Conservation (phyloP, 2,329 filamentous ascomycete species). For the Seiridium cupressi region DNA sequence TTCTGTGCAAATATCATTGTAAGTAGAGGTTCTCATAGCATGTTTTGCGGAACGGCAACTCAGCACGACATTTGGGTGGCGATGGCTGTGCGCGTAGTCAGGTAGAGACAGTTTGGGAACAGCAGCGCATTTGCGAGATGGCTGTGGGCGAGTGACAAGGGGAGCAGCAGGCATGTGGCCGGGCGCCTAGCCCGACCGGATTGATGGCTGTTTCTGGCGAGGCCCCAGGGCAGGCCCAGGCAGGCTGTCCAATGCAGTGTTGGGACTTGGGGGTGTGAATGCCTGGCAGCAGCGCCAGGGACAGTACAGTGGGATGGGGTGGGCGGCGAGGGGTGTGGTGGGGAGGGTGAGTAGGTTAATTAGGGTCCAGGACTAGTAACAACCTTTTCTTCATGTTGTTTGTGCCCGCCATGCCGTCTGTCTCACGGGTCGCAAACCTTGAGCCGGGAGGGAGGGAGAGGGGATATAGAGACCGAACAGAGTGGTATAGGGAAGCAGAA, state of each 20-base stretch:
- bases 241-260: conserved; percentile 2
- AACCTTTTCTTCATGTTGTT: conserved; percentile 8
- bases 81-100: conserved; percentile 6
- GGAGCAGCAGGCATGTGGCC: conserved; percentile 10
- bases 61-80: background rate
- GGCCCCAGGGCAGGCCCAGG: conserved; percentile 17
- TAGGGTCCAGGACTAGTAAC: conserved; percentile 5
- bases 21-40: conserved; percentile 20
- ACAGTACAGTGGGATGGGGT: conserved; percentile 10
- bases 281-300: background rate
- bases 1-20: conserved; percentile 38
- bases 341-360: conserved; percentile 3
- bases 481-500: background rate
- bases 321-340: conserved; percentile 9
- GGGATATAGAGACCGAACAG: background rate
- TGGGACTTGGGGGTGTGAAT: background rate
- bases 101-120: background rate
- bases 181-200: conserved; percentile 2
- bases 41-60: background rate
- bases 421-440: conserved; percentile 6
- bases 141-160: conserved; percentile 1
- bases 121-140: conserved; percentile 1
- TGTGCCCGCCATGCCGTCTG: conserved; percentile 1
- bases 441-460: background rate
- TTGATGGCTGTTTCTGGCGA: conserved; percentile 18